These are phyloP conservation scores for Populus tomentosa DNA, from an alignment of 441 rosid species.

Conservation along the genomic window DNA sequence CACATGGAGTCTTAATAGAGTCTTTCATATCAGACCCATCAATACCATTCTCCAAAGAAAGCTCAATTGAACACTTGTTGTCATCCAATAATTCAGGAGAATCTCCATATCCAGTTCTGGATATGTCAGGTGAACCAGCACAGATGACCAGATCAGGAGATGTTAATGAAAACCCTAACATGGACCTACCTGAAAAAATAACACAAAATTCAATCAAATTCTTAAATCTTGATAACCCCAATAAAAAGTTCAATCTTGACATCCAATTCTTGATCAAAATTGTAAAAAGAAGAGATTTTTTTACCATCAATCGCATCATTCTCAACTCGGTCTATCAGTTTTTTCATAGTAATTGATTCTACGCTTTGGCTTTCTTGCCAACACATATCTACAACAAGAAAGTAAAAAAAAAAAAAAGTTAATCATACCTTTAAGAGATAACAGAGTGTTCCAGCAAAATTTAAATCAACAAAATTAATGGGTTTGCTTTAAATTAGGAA, in stretches of 20 bases:
- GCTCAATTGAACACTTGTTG: slow-evolving; percentile 41
- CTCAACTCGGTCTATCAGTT: neutral
- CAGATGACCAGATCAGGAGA: neutral
- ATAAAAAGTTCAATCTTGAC: neutral
- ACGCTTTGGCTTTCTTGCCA: neutral
- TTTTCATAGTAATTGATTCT: neutral
- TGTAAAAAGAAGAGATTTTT: neutral
- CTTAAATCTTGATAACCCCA: neutral
- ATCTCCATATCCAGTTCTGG: slow-evolving; percentile 7
- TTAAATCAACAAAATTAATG: too few relatives aligned
- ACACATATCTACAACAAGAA: neutral
- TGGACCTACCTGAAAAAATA: neutral
- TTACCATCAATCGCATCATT: neutral
- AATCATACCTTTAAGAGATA: neutral
- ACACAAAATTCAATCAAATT: neutral
- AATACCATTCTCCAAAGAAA: slow-evolving; percentile 79
- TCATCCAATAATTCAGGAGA: slow-evolving; percentile 47
- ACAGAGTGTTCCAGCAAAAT: neutral
- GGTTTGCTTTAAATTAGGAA: neutral
- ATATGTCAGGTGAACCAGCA: slow-evolving; percentile 50
- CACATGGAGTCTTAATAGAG: slow-evolving; percentile 37
- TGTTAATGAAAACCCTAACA: neutral
- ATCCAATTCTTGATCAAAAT: neutral
- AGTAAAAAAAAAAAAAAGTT: neutral
- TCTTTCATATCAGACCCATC: slow-evolving; percentile 29